Evolutionary conservation across 345 rosid species (phyloP).

Genomic region (Murraya paniculata): DNA sequence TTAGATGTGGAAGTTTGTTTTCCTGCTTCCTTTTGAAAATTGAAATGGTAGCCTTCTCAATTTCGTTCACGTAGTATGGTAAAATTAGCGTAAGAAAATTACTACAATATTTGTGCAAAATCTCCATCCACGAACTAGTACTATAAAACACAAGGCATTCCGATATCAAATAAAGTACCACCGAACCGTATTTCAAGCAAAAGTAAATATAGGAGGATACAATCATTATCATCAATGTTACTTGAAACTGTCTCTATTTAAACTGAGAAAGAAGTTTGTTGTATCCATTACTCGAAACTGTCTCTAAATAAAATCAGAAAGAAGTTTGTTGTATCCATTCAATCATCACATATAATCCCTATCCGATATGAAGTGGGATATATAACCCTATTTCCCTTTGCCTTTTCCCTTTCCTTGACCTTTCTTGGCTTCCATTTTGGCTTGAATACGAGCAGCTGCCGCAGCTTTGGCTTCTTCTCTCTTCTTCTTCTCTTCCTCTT

Average conservation of each 20-base stretch:
- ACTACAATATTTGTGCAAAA: not conserved
- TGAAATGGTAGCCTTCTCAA: not conserved
- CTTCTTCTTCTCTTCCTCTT: slow-evolving; percentile 83
- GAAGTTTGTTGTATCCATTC: not conserved
- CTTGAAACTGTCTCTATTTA: not conserved
- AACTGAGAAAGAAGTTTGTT: not conserved
- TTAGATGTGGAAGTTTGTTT: not conserved
- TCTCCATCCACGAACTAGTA: too few species aligned
- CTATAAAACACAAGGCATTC: too few species aligned
- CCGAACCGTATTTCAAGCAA: not conserved
- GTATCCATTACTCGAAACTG: not conserved
- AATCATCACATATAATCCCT: slow-evolving; percentile 2
- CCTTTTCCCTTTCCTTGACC: slow-evolving; percentile 83
- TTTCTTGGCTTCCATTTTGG: slow-evolving; percentile 85
- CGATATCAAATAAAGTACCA: not conserved
- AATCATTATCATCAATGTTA: not conserved
- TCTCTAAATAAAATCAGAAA: not conserved
- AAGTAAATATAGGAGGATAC: not conserved
- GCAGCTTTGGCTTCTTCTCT: slow-evolving; percentile 96
- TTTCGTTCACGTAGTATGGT: not conserved
- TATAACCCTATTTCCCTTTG: slow-evolving; percentile 50
- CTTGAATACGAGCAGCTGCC: slow-evolving; percentile 84
- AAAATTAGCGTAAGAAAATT: not conserved
- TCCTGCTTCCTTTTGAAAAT: not conserved
- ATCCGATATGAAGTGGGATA: too few species aligned